Percentiles rank a stretch among this genome's conserved stretches.
These are phyloP conservation scores for Saccharomyces hybrid DNA, from an alignment of 1,139 yeast species.

Conservation along the genomic window DNA sequence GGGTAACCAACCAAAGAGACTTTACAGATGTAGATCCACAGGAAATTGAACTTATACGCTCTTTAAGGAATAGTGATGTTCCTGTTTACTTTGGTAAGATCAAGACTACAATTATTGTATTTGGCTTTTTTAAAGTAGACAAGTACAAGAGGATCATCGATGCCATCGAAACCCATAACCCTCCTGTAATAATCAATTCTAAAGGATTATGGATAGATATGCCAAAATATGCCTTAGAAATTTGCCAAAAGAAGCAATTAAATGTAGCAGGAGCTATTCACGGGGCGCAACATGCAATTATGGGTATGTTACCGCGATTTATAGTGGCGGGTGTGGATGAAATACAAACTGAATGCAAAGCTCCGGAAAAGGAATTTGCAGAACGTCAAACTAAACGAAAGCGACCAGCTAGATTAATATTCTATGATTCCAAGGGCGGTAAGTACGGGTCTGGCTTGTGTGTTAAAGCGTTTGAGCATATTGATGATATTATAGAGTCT, in stretches of 20 bases:
- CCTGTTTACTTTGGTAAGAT: slow-evolving; percentile 74
- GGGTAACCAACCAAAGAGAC: slow-evolving; percentile 89
- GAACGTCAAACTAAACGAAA: slow-evolving; percentile 56
- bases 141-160: slow-evolving; percentile 71
- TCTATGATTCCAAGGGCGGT: slow-evolving; percentile 80
- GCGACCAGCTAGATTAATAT: slow-evolving; percentile 80
- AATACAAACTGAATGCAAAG: slow-evolving; percentile 86
- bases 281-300: slow-evolving; percentile 87
- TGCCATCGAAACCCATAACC: slow-evolving; percentile 86
- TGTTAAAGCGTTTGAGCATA: slow-evolving; percentile 68
- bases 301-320: slow-evolving; percentile 66
- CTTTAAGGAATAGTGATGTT: slow-evolving; percentile 45
- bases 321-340: slow-evolving; percentile 64
- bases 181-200: slow-evolving; percentile 62
- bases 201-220: slow-evolving; percentile 92
- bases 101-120: slow-evolving; percentile 64
- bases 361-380: slow-evolving; percentile 92
- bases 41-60: slow-evolving; percentile 58
- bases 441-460: slow-evolving; percentile 71
- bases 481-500: slow-evolving; percentile 54
- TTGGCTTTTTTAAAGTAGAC: slow-evolving; percentile 88
- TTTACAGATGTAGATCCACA: slow-evolving; percentile 87
- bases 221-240: slow-evolving; percentile 54
- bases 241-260: slow-evolving; percentile 49
- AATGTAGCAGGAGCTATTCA: slow-evolving; percentile 90